Conservation (phyloP, 345 rosid genomes). For the Aurinia saxatilis region DNA sequence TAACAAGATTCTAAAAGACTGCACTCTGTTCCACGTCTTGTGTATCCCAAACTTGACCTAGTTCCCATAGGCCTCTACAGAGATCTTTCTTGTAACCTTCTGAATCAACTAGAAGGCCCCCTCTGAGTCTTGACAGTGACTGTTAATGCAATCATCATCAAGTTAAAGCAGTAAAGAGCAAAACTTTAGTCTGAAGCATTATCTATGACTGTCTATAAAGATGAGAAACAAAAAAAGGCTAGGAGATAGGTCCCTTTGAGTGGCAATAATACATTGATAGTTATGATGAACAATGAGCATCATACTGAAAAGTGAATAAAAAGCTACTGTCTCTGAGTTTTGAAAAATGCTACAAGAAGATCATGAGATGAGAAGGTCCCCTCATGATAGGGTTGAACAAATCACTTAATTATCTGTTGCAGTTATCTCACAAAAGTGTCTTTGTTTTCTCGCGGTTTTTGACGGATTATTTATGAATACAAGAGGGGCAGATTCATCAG, state of each 20-base stretch:
- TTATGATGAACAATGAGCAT: conserved; percentile 18
- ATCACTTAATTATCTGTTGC: background rate
- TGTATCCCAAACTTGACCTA: conserved; percentile 27
- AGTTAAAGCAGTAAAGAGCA: background rate
- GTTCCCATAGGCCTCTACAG: background rate
- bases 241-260: conserved; percentile 2
- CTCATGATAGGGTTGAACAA: conserved; percentile 1
- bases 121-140: background rate
- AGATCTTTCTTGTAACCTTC: background rate
- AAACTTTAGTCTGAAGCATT: background rate
- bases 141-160: background rate
- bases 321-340: conserved; percentile 18
- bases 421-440: conserved; percentile 11
- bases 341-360: conserved; percentile 22
- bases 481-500: conserved; percentile 15
- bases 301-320: conserved; percentile 11
- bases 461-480: conserved; percentile 4
- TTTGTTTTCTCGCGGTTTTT: background rate
- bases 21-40: conserved; percentile 29
- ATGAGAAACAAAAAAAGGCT: conserved; percentile 14
- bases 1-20: conserved; percentile 22
- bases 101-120: background rate
- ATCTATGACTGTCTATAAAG: conserved; percentile 2
- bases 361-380: conserved; percentile 8
- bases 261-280: conserved; percentile 24